Conservation (phyloP, 2,329 filamentous ascomycete species). For the Curvularia sp. region DNA sequence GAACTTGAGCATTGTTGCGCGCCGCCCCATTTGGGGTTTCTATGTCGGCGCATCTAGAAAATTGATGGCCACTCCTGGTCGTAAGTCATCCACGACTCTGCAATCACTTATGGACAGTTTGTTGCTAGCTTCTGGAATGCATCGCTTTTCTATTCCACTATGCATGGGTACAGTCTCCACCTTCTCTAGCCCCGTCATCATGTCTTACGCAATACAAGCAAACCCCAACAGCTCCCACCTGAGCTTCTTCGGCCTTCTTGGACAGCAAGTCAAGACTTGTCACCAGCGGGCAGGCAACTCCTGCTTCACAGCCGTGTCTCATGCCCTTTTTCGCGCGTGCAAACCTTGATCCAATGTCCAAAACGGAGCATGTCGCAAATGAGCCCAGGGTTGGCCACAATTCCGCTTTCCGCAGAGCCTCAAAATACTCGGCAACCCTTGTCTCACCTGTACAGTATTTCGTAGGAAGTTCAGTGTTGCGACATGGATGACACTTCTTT, state of each 20-base stretch:
- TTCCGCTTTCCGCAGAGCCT: constrained; percentile 2
- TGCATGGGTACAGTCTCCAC: constrained; percentile 1
- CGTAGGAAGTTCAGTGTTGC: constrained; percentile 1
- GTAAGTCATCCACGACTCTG: neutral
- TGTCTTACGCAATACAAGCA: constrained; percentile 3
- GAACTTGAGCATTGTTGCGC: too few species aligned
- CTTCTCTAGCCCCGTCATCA: constrained; percentile 1
- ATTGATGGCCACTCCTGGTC: too few species aligned
- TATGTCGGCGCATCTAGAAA: too few species aligned
- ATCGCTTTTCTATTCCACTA: constrained; percentile 2
- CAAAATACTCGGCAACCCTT: constrained; percentile 15
- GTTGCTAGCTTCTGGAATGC: constrained; percentile 1
- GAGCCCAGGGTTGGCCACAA: constrained; percentile 6
- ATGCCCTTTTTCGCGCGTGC: constrained; percentile 1
- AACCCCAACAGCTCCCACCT: constrained; percentile 3
- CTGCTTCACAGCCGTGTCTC: constrained; percentile 9
- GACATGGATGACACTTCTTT: constrained; percentile 16
- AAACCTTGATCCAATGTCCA: constrained; percentile 1
- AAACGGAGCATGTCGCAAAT: constrained; percentile 2
- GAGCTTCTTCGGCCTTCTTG: neutral
- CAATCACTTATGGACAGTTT: neutral
- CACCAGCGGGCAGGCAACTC: neutral
- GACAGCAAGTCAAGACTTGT: constrained; percentile 2
- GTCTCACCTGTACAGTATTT: constrained; percentile 10
- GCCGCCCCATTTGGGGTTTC: too few species aligned